Conservation (phyloP, 352 stramenopile genomes). For the Globisporangium abappressorium region DNA sequence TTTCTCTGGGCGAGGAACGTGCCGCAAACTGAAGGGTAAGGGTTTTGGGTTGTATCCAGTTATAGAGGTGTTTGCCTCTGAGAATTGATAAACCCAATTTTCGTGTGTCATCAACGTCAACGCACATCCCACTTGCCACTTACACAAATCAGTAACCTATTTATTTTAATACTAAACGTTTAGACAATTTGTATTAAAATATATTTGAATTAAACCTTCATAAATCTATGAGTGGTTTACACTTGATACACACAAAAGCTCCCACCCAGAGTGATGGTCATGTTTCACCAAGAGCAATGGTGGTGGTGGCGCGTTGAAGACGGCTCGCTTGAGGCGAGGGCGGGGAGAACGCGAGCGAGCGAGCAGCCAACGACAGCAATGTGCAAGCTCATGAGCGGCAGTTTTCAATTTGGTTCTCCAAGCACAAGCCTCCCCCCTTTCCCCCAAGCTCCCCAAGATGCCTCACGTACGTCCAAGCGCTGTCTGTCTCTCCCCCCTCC, state of each 20-base stretch:
- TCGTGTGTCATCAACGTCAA: not conserved
- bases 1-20: slow-evolving; percentile 14
- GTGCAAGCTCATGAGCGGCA: slow-evolving; percentile 1
- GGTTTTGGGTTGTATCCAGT: not conserved
- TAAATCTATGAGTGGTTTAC: not conserved
- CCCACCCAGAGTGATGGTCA: slow-evolving; percentile 6
- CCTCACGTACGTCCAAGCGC: slow-evolving; percentile 41
- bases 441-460: slow-evolving; percentile 28
- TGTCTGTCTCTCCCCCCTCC: not conserved
- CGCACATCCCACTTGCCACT: not conserved
- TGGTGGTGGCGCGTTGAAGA: slow-evolving; percentile 14
- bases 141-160: not conserved
- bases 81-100: not conserved
- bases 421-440: slow-evolving; percentile 7
- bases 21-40: slow-evolving; percentile 3
- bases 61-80: not conserved
- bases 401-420: slow-evolving; percentile 23
- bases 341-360: not conserved
- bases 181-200: not conserved
- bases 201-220: not conserved
- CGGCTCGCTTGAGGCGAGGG: too few species aligned
- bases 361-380: not conserved
- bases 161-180: not conserved
- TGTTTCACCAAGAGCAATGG: slow-evolving; percentile 9
- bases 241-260: not conserved